Percentiles rank a stretch among this genome's conserved stretches.
Evolutionary conservation across 345 rosid genomes (phyloP).

Genomic region (Microthlaspi erraticum): DNA sequence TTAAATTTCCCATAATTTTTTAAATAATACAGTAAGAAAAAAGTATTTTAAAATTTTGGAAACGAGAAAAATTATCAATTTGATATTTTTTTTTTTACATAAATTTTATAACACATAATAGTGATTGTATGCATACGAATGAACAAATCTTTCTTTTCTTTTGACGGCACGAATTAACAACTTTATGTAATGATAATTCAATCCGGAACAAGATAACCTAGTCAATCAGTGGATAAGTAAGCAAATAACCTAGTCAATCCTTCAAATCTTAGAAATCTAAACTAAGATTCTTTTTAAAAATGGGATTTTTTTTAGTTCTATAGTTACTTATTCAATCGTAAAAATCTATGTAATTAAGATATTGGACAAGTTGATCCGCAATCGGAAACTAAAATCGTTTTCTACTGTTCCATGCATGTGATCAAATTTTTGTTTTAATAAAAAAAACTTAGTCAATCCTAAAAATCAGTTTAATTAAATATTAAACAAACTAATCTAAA

Average conservation of each 20-base stretch:
- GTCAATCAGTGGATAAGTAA: slow-evolving; percentile 5
- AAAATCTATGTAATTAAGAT: not conserved
- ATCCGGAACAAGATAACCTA: not conserved
- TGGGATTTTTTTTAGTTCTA: not conserved
- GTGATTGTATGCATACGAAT: not conserved
- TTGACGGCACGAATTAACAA: not conserved
- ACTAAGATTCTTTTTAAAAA: not conserved
- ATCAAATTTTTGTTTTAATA: not conserved
- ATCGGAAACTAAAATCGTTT: not conserved
- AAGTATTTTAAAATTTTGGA: not conserved
- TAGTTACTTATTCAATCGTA: not conserved
- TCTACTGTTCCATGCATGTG: not conserved
- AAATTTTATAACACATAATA: not conserved
- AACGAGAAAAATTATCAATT: not conserved
- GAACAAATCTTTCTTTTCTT: not conserved
- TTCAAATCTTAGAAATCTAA: slow-evolving; percentile 1
- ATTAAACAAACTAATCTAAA: not conserved
- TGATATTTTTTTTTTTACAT: not conserved
- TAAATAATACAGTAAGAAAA: not conserved
- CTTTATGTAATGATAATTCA: not conserved
- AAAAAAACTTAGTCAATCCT: slow-evolving; percentile 21
- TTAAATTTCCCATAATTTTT: not conserved
- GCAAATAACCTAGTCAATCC: not conserved
- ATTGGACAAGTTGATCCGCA: not conserved
- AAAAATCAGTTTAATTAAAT: not conserved